Percentiles rank a stretch among this genome's conserved stretches.
Evolutionary conservation across 139 green algal genomes (phyloP).

Genomic region (Chlamydomonas applanata): DNA sequence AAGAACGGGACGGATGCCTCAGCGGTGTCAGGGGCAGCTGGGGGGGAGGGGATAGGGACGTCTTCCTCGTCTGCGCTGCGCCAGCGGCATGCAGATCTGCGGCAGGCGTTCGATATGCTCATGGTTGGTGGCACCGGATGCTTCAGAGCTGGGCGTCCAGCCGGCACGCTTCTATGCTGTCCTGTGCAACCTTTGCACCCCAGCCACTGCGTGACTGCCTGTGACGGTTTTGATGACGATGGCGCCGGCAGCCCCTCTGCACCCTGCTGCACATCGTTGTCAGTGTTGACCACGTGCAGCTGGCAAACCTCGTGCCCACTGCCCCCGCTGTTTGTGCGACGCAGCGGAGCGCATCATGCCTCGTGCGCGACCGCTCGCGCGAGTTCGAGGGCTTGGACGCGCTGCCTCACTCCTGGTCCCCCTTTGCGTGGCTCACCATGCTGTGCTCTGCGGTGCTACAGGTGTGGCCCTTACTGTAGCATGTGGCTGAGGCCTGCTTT

Average conservation of each 20-base stretch:
- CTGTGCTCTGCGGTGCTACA: conserved; percentile 41
- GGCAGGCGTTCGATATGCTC: conserved; percentile 47
- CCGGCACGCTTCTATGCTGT: no score
- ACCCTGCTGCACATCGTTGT: no score
- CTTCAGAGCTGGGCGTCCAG: no score
- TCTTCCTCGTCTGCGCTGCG: conserved; percentile 14
- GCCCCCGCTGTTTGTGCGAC: not conserved
- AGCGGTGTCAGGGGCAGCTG: not conserved
- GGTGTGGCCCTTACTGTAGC: no score
- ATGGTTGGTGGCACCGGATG: not conserved
- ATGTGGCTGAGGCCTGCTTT: no score
- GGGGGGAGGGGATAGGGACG: not conserved
- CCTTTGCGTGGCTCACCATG: conserved; percentile 50
- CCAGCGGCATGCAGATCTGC: conserved; percentile 33
- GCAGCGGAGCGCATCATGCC: conserved; percentile 37
- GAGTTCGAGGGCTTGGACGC: not conserved
- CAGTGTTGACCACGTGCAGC: no score
- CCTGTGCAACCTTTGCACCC: no score
- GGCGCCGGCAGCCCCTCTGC: no score
- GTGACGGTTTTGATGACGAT: no score
- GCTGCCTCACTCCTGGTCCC: conserved; percentile 43
- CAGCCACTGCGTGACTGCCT: no score
- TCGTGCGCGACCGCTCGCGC: conserved; percentile 33
- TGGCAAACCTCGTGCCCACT: not conserved
- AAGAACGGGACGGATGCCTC: conserved; percentile 13